Conservation (phyloP, 495 filamentous ascomycete genomes). For the Lepidopterella palustris region DNA sequence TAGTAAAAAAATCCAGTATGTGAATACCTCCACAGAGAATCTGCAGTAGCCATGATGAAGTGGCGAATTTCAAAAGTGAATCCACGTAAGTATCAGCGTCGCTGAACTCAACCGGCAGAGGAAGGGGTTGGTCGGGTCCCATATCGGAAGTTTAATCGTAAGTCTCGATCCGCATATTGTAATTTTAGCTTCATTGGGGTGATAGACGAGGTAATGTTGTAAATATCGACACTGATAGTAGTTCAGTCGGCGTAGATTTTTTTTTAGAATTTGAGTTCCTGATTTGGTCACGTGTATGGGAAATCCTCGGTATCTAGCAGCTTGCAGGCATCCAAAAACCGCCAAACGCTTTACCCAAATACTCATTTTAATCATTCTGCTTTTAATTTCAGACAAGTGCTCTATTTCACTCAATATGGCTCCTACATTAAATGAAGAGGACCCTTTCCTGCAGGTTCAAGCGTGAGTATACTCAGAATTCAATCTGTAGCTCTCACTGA, state of each 20-base stretch:
- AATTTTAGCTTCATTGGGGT: neutral
- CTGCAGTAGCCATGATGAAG: slow-evolving; percentile 70
- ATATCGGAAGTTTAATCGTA: slow-evolving; percentile 30
- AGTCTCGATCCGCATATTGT: slow-evolving; percentile 2
- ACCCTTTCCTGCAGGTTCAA: slow-evolving; percentile 30
- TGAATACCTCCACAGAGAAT: slow-evolving; percentile 89
- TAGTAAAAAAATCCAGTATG: slow-evolving; percentile 93
- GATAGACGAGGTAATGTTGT: neutral
- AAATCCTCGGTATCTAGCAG: neutral
- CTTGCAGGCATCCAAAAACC: neutral
- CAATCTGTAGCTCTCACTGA: neutral
- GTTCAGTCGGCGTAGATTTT: neutral
- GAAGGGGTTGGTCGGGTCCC: slow-evolving; percentile 49
- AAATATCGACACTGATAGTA: no score
- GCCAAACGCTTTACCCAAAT: slow-evolving; percentile 5
- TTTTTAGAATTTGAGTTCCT: neutral
- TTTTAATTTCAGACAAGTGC: neutral
- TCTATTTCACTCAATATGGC: slow-evolving; percentile 15
- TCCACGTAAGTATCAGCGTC: slow-evolving; percentile 66
- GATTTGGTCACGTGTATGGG: neutral
- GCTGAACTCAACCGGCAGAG: slow-evolving; percentile 50
- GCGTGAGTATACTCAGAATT: slow-evolving; percentile 13
- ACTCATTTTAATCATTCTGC: slow-evolving; percentile 4
- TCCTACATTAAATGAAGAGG: slow-evolving; percentile 21
- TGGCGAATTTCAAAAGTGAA: slow-evolving; percentile 68